phyloP scores from a whole-genome alignment of 805 yeast species.

The Candida nonsorbophila region DNA sequence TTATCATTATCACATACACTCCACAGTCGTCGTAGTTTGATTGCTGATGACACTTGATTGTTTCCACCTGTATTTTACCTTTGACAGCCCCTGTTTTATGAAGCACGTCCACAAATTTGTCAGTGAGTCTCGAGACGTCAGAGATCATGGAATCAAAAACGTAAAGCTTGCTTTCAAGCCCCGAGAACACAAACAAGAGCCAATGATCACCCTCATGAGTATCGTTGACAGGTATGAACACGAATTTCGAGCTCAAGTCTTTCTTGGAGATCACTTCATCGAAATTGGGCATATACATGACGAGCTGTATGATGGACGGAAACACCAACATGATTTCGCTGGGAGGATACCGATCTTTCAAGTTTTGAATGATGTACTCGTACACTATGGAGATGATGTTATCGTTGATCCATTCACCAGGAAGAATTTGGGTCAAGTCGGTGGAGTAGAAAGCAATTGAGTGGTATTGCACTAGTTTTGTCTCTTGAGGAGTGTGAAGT shows the following conservation, averaged over 20 bases:
- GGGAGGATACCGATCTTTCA: too few relatives aligned
- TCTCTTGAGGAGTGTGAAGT: constrained; percentile 10
- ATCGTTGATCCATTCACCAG: constrained; percentile 73
- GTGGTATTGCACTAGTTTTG: constrained; percentile 42
- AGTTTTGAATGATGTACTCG: constrained; percentile 36
- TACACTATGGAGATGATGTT: constrained; percentile 60
- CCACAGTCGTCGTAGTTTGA: constrained; percentile 67
- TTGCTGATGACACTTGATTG: constrained; percentile 51
- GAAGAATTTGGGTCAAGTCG: constrained; percentile 52
- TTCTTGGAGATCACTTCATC: constrained; percentile 9
- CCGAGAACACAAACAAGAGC: constrained; percentile 55
- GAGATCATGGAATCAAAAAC: constrained; percentile 57
- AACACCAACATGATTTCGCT: constrained; percentile 19
- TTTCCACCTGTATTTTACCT: constrained; percentile 2
- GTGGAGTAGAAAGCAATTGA: constrained; percentile 55
- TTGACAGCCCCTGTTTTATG: constrained; percentile 20
- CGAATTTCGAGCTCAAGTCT: constrained; percentile 33
- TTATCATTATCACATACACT: constrained; percentile 35
- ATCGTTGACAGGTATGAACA: constrained; percentile 66
- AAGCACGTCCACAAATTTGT: constrained; percentile 14
- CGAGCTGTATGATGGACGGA: constrained; percentile 63
- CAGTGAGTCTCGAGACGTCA: constrained; percentile 15
- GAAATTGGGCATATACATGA: constrained; percentile 45
- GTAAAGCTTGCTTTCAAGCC: constrained; percentile 42
- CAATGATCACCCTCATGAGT: constrained; percentile 68